A percentile compares a stretch with the other conserved stretches of the same genome.
phyloP scores from a whole-genome alignment of 2,329 filamentous ascomycete species.

The Cordyceps cateniannulata region DNA sequence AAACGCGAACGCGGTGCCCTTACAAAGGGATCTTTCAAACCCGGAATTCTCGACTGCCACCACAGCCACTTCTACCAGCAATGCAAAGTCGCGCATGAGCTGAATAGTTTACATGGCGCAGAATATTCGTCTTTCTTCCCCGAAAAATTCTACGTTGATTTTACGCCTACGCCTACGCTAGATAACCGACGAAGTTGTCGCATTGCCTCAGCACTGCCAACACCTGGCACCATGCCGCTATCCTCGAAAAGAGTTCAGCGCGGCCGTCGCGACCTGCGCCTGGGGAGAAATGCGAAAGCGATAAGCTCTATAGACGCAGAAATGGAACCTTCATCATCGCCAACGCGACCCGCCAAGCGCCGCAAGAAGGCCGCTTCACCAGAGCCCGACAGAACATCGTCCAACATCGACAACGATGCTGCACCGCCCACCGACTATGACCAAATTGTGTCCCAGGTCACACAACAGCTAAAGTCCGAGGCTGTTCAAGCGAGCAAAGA shows the following conservation, averaged over 20 bases:
- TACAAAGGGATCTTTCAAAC: constrained; percentile 1
- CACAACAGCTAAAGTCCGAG: constrained; percentile 43
- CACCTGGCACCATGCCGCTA: constrained; percentile 26
- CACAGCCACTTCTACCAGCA: neutral
- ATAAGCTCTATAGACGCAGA: constrained; percentile 26
- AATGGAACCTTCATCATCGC: constrained; percentile 51
- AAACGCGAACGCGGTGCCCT: constrained; percentile 14
- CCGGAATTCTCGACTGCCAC: neutral
- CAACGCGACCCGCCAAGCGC: constrained; percentile 56
- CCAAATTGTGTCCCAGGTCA: constrained; percentile 49
- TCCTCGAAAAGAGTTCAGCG: constrained; percentile 32
- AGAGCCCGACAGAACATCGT: constrained; percentile 12
- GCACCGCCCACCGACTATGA: constrained; percentile 45
- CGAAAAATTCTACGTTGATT: neutral
- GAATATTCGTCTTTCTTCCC: neutral
- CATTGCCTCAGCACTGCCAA: constrained; percentile 3
- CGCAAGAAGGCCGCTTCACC: constrained; percentile 44
- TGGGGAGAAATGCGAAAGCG: constrained; percentile 25
- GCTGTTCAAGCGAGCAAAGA: constrained; percentile 54
- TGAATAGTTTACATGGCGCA: neutral
- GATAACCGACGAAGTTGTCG: neutral
- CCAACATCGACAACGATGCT: constrained; percentile 24
- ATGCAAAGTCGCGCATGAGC: neutral
- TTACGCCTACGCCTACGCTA: neutral
- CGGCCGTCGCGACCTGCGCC: constrained; percentile 33